Base-by-base conservation (phyloP, 805 yeast genomes). In the Saccharomycopsis capsularis region DNA sequence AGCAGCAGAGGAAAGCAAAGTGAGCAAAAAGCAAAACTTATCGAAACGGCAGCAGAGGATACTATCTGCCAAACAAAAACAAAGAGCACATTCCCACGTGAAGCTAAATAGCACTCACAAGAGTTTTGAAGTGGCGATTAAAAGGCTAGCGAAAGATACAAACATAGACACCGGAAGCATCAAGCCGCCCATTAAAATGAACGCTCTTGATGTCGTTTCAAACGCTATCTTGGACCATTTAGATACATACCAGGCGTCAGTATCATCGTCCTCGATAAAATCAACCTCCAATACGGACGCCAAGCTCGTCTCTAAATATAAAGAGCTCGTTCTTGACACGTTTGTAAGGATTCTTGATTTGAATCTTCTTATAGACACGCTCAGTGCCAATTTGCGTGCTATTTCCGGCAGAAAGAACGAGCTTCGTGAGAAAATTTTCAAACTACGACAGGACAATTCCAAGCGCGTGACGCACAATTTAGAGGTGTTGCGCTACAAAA, bases 151-250 rank as follows among this genome's bases (percentile, higher is more conserved):
- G 15, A 21, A 46, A 22, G 48, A 40, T n/a, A 34, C 13, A 9
- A 34, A 9, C n/a, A 29, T 13, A 9, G 32, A 7, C 13, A 9
- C 13, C 13, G 32, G 32, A 9, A 29, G 32, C 32, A n/a, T 6
- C 16, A 35, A 5, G 7, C 32, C 22, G 34, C 19, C 34, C 15
- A 21, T 41, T 2, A 21, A 30, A 18, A 16, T 49, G 18, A 49
- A 49, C 22, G 46, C 52, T 7, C 25, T 49, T 18, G 52, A 49
- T 25, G 23, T 49, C 3, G 46, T 49, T n/a, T 45, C 52, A 5
- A 40, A 53, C 15, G 19, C 49, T n/a, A 37, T 49, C 6, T 22
- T 49, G n/a, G 42, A 39, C 19, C 29, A 27, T 16, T 40, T 49
- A 16, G 30, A 48, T 18, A 38, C 32, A 11, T 29, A 38, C 18